phyloP scores from a whole-genome alignment of 2,329 filamentous ascomycete genomes.

The Blastomyces gilchristii region DNA sequence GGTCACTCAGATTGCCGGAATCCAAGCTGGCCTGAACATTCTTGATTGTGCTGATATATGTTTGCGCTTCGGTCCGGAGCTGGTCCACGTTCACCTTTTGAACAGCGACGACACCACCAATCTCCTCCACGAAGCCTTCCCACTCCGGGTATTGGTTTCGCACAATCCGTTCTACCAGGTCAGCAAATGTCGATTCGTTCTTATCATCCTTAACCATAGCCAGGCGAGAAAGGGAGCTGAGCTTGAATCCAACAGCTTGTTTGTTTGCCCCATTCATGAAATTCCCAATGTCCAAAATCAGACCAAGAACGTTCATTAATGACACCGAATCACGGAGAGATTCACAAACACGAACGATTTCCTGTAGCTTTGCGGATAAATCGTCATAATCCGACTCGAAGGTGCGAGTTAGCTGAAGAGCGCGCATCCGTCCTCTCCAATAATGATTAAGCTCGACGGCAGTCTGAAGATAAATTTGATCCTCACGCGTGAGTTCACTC shows the following conservation, averaged over 20 bases:
- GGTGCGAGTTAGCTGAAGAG: constrained; percentile 69
- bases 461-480: constrained; percentile 89
- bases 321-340: constrained; percentile 82
- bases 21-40: constrained; percentile 90
- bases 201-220: constrained; percentile 99
- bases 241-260: constrained; percentile 94
- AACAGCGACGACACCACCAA: constrained; percentile 61
- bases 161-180: constrained; percentile 92
- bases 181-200: constrained; percentile 91
- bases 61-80: constrained; percentile 73
- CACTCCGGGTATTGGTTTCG: constrained; percentile 94
- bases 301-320: constrained; percentile 87
- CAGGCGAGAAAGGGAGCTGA: constrained; percentile 81
- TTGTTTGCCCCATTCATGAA: constrained; percentile 99
- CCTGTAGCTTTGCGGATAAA: constrained; percentile 70
- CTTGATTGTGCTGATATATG: constrained; percentile 88
- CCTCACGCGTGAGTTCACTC: constrained; percentile 76
- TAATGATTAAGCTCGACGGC: constrained; percentile 94
- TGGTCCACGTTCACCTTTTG: constrained; percentile 96
- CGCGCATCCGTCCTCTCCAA: constrained; percentile 96
- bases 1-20: constrained; percentile 85
- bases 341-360: constrained; percentile 81
- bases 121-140: constrained; percentile 80
- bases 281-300: constrained; percentile 96
- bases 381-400: constrained; percentile 89